Base-by-base conservation (phyloP, 2,329 filamentous ascomycete species). In the Pezicula carpinea region DNA sequence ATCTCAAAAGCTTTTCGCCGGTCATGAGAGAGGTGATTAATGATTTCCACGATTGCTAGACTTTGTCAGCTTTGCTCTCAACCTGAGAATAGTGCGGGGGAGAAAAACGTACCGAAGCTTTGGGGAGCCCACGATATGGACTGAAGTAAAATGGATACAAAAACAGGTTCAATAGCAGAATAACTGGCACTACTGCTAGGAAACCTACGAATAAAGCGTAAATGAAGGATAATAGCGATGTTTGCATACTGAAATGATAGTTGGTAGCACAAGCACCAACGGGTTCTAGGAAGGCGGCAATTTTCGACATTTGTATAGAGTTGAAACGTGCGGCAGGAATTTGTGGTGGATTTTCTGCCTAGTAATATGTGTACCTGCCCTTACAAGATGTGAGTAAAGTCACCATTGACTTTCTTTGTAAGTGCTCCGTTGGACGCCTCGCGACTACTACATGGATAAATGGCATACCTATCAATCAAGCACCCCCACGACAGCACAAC, bases 101-200 rank as follows among this genome's bases (percentile, higher is more conserved):
- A 11, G 36, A 19, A 14, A 40, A 34, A 39, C 49, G 45, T 50
- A 53, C 51, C n/a, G 44, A 41, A 11, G 47, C 43, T 38, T 43
- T 38, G 10, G 53, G 51, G 4, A 55, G 19, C 10, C 35, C 35
- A 2, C 47, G 43, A 18, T 51, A 38, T 17, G 51, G 41, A 39
- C 51, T 55, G 40, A 53, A 52, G 39, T 51, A 52, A 14, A 49
- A 38, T 13, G 49, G 51, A 39, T 44, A 49, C 8, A 55, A 17
- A 23, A 50, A 49, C 5, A 48, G 14, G 13, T 15, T 43, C 51
- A 49, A 56, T n/a, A 45, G 19, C 22, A 49, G 15, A 8, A 44
- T 39, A 7, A 51, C n/a, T 8, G 35, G 35, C 18, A 50, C 4
- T 22, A 47, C 52, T 19, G 51, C 34, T 10, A 46, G 10, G 11